Base-by-base conservation (phyloP, 1,139 yeast species). In the Debaryomyces sp. region DNA sequence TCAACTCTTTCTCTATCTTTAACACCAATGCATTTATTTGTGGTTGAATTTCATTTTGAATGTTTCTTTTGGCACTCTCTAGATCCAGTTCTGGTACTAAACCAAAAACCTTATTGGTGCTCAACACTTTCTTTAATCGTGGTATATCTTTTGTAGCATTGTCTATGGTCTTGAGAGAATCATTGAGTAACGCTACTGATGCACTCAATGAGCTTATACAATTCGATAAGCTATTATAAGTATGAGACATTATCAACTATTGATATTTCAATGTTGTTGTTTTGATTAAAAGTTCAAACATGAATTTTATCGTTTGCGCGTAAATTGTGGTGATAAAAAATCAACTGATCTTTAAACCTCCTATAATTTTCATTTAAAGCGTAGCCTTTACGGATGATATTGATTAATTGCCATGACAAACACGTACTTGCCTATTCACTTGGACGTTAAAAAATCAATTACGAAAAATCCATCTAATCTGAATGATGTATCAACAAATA, bases 71-170 rank as follows among this genome's bases (percentile, higher is more conserved):
- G 27, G 79, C 78, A 53, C 70, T 66, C n/a, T 63, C 64, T 33
- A 75, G 52, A 53, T 76, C 81, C 50, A 61, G 59, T 49, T 72
- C 75, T 0, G 81, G 77, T 1, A 74, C 71, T 32, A 76, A 55
- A 6, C 76, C 79, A 60, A 71, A 76, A 30, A 74, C 75, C 46
- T 68, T 67, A 22, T 67, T 62, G 9, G 78, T 71, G 29, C 58
- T 53, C 22, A 75, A 57, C 21, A 74, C 71, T 35, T 62, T 64
- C 44, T 62, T 63, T 44, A 75, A 58, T 22, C 78, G 53, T 8
- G 70, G 64, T 7, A 70, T 67, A 48, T 73, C 76, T 41, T 56
- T 54, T 8, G 77, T 71, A 5, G 75, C 61, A 1, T 61, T 62
- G n/a, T 66, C 68, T 8, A 76, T 55, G 7, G 61, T 47, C 21